Evolutionary conservation across 2,329 filamentous ascomycete species (phyloP).

Genomic region (Ophiocordyceps unilateralis): DNA sequence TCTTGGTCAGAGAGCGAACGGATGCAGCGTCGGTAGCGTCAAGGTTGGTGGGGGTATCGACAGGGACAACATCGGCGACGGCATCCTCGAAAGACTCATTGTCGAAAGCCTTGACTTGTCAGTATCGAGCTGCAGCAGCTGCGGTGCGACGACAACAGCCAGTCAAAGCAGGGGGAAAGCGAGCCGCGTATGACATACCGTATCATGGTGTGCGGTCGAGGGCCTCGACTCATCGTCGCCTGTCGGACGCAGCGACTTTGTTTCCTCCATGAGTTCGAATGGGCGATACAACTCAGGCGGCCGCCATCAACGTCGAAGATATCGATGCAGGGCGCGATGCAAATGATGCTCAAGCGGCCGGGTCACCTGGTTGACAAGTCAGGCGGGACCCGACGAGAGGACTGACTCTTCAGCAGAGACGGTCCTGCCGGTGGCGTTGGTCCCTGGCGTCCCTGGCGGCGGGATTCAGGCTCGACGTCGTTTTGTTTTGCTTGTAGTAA

Average conservation of each 20-base stretch:
- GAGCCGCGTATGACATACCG: slow-evolving; percentile 9
- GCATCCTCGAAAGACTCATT: slow-evolving; percentile 60
- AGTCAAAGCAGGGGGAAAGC: slow-evolving; percentile 2
- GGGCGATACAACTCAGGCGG: slow-evolving; percentile 2
- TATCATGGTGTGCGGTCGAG: slow-evolving; percentile 12
- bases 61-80: slow-evolving; percentile 20
- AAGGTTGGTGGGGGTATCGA: too few species aligned
- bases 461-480: not conserved
- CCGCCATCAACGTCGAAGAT: slow-evolving; percentile 3
- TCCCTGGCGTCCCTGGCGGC: not conserved
- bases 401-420: too few species aligned
- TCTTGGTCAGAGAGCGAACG: slow-evolving; percentile 44
- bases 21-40: slow-evolving; percentile 30
- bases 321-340: not conserved
- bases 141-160: slow-evolving; percentile 1
- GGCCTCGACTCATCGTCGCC: slow-evolving; percentile 12
- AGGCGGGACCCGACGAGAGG: too few species aligned
- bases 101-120: slow-evolving; percentile 12
- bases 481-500: not conserved
- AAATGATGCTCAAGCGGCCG: not conserved
- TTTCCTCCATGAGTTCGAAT: slow-evolving; percentile 3
- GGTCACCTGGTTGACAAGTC: too few species aligned
- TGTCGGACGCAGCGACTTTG: slow-evolving; percentile 18
- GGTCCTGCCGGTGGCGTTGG: not conserved
- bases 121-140: slow-evolving; percentile 2